Percentiles rank a stretch among this genome's conserved stretches.
phyloP scores from a whole-genome alignment of 2,329 filamentous ascomycete genomes.

The Aaosphaeria pasadenensis region DNA sequence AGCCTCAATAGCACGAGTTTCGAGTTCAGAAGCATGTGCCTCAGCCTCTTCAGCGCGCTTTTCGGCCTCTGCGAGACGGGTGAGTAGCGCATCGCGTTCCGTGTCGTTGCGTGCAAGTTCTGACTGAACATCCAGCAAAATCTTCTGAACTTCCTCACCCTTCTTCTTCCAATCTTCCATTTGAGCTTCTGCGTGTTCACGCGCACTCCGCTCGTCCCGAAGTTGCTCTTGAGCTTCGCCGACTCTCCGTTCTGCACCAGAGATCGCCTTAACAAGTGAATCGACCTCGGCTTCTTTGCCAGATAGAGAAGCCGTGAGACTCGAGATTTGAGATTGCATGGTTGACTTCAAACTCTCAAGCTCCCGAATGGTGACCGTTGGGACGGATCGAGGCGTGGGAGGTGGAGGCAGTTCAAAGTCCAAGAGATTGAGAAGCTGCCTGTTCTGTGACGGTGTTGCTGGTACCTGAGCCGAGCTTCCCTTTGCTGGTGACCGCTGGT shows the following conservation, averaged over 20 bases:
- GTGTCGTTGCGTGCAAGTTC: constrained; percentile 75
- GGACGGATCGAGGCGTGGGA: constrained; percentile 87
- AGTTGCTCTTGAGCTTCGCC: constrained; percentile 81
- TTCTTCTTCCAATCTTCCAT: constrained; percentile 81
- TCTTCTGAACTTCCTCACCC: constrained; percentile 78
- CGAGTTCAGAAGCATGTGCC: constrained; percentile 69
- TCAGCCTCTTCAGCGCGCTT: constrained; percentile 72
- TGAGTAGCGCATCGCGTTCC: constrained; percentile 77
- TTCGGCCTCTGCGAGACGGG: constrained; percentile 71
- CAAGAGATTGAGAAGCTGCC: constrained; percentile 45
- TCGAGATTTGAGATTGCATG: constrained; percentile 89
- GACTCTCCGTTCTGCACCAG: constrained; percentile 87
- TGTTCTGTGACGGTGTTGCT: constrained; percentile 29
- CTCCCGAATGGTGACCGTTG: constrained; percentile 86
- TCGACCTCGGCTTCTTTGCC: constrained; percentile 91
- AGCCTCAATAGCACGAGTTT: constrained; percentile 41
- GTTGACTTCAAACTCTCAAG: constrained; percentile 87
- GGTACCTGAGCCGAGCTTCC: constrained; percentile 16
- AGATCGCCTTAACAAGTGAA: constrained; percentile 81
- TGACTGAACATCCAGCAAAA: constrained; percentile 75
- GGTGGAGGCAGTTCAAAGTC: constrained; percentile 94
- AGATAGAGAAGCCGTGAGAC: constrained; percentile 85
- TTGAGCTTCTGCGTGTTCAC: constrained; percentile 71
- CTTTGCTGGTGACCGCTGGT: constrained; percentile 31
- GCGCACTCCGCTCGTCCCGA: constrained; percentile 69